Conservation (phyloP, 129 eudicot species). For the Glebionis coronaria region DNA sequence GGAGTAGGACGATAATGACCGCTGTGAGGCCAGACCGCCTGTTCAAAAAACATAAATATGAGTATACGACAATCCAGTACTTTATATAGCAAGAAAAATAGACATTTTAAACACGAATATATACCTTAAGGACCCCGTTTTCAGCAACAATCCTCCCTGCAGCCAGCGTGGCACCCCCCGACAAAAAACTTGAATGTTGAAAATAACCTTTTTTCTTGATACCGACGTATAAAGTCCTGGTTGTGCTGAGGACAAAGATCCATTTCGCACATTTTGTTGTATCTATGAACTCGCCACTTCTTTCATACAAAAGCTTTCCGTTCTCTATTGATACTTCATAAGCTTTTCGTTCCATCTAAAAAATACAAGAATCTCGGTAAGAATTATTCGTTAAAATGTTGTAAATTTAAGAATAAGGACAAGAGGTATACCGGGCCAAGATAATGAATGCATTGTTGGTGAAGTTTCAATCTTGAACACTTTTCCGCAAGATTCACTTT, state of each 20-base stretch:
- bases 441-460: conserved; percentile 91
- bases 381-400: background rate
- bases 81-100: too few relatives aligned
- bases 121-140: conserved; percentile 60
- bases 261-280: conserved; percentile 73
- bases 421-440: conserved; percentile 76
- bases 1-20: too few relatives aligned
- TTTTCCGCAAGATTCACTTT: conserved; percentile 74
- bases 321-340: conserved; percentile 67
- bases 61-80: too few relatives aligned
- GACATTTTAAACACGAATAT: background rate
- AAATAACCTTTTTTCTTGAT: conserved; percentile 71
- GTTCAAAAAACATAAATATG: too few relatives aligned
- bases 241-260: conserved; percentile 95
- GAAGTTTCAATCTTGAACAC: conserved; percentile 78
- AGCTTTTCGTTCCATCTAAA: conserved; percentile 79
- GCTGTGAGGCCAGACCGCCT: too few relatives aligned
- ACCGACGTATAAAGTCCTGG: too few relatives aligned
- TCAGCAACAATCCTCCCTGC: conserved; percentile 88
- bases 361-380: too few relatives aligned
- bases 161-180: conserved; percentile 94
- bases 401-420: background rate
- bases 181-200: conserved; percentile 94
- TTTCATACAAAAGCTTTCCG: conserved; percentile 65
- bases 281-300: conserved; percentile 54